These are phyloP conservation scores for Macrophomina pseudophaseolina DNA, from an alignment of 2,329 filamentous ascomycete genomes.

Conservation along the genomic window DNA sequence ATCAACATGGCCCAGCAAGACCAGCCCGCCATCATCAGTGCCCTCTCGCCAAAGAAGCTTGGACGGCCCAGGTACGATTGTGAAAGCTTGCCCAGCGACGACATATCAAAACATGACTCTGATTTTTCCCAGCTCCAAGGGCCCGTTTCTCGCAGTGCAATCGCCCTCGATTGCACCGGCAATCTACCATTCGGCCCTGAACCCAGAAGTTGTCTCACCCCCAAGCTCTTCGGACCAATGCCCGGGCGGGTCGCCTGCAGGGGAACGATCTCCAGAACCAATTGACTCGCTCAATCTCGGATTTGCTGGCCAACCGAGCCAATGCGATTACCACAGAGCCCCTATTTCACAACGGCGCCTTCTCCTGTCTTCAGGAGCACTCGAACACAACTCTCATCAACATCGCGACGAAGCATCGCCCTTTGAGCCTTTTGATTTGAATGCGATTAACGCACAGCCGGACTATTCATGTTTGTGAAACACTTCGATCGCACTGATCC, in stretches of 20 bases:
- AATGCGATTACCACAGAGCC: slow-evolving; percentile 13
- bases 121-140: background rate
- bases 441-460: background rate
- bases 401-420: slow-evolving; percentile 1
- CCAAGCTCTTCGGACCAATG: background rate
- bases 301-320: slow-evolving; percentile 21
- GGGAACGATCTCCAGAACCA: slow-evolving; percentile 17
- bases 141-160: too few species aligned
- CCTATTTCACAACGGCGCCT: slow-evolving; percentile 7
- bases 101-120: background rate
- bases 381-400: slow-evolving; percentile 2
- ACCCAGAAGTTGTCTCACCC: slow-evolving; percentile 2
- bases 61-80: background rate
- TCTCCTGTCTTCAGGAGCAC: slow-evolving; percentile 16
- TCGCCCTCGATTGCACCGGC: background rate
- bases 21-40: background rate
- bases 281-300: slow-evolving; percentile 22
- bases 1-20: background rate
- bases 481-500: slow-evolving; percentile 14
- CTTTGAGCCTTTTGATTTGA: background rate
- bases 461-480: slow-evolving; percentile 12
- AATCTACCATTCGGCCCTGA: background rate
- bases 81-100: background rate
- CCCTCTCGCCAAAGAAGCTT: background rate
- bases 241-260: background rate